Percentiles rank a stretch among this genome's conserved stretches.
Conservation (phyloP, 208 protist genomes). For the Balamuthia mandrillaris region DNA sequence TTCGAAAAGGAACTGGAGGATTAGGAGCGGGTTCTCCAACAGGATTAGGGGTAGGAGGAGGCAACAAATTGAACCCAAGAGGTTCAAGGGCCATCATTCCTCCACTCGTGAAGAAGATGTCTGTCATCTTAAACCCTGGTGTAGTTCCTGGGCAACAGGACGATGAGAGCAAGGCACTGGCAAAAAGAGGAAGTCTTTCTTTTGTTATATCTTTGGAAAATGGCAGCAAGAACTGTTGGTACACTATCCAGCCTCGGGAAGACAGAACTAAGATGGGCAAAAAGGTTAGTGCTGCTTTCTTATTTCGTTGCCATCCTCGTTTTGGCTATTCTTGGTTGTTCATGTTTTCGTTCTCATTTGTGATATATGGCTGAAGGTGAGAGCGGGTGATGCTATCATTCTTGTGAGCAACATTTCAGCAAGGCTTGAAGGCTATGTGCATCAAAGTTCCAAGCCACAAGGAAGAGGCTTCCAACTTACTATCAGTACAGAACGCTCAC, state of each 20-base stretch:
- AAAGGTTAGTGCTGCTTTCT: background rate
- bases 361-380: no score
- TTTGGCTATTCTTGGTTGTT: background rate
- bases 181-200: no score
- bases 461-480: background rate
- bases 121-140: no score
- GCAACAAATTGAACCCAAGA: no score
- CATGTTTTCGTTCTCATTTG: no score
- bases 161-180: no score
- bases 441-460: background rate
- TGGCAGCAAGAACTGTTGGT: conserved; percentile 43
- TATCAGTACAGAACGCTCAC: background rate
- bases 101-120: no score
- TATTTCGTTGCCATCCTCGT: background rate
- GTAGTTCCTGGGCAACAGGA: no score
- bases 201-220: conserved; percentile 11
- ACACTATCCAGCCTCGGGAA: conserved; percentile 21
- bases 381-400: background rate
- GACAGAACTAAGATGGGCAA: conserved; percentile 15
- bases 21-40: no score
- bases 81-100: no score
- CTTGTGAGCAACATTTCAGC: conserved; percentile 26
- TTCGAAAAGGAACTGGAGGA: no score
- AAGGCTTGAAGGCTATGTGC: background rate
- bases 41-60: no score